Evolutionary conservation across 2,329 filamentous ascomycete species (phyloP).

Genomic region (Cordyceps cicadae): DNA sequence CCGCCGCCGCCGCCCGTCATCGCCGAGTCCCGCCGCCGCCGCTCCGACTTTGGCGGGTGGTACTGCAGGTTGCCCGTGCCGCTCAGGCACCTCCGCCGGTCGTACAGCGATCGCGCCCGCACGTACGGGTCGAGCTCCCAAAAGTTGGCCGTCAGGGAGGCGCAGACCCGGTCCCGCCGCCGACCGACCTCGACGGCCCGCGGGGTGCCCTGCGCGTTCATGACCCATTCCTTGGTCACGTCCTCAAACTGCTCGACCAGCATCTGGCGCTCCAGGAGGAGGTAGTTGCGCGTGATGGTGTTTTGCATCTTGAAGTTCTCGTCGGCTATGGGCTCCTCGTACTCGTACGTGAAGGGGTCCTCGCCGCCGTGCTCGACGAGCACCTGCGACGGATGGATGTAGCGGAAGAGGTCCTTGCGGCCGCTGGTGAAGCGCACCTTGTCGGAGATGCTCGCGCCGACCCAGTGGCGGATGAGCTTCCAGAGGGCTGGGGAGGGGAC

Average conservation of each 20-base stretch:
- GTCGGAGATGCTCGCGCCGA: constrained; percentile 79
- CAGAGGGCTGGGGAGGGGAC: constrained; percentile 55
- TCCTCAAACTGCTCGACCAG: constrained; percentile 62
- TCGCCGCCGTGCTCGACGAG: constrained; percentile 70
- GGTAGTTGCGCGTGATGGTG: constrained; percentile 46
- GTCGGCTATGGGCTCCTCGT: constrained; percentile 59
- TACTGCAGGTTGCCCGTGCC: constrained; percentile 59
- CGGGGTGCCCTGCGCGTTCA: constrained; percentile 24
- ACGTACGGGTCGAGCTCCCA: constrained; percentile 80
- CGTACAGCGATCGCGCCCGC: constrained; percentile 66
- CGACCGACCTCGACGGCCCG: constrained; percentile 37
- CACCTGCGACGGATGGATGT: constrained; percentile 58
- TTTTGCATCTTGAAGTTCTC: constrained; percentile 67
- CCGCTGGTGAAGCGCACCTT: constrained; percentile 84
- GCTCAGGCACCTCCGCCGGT: constrained; percentile 62
- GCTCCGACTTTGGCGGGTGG: constrained; percentile 37
- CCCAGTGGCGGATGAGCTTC: constrained; percentile 83
- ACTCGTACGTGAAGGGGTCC: constrained; percentile 71
- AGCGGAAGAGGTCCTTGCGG: constrained; percentile 63
- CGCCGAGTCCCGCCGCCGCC: background rate
- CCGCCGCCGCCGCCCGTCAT: background rate
- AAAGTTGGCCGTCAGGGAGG: constrained; percentile 60
- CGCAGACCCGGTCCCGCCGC: constrained; percentile 50
- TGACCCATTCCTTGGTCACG: constrained; percentile 65
- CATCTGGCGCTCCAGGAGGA: constrained; percentile 52